A percentile compares a stretch with the other conserved stretches of the same genome.
phyloP scores from a whole-genome alignment of 2,329 filamentous ascomycete species.

The Diaporthe eres region DNA sequence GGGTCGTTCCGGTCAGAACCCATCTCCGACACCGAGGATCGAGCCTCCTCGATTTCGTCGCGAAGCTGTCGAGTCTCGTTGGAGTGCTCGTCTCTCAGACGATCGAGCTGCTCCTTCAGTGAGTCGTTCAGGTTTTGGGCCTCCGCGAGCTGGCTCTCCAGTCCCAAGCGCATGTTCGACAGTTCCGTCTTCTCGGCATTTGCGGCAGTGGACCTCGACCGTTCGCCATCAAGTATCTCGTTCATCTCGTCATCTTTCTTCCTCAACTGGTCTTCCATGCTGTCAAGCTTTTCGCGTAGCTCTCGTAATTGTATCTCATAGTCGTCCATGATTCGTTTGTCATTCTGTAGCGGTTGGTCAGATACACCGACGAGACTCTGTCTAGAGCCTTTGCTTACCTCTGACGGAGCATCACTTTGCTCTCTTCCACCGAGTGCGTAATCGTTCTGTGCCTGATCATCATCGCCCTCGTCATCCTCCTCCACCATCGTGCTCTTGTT shows the following conservation, averaged over 20 bases:
- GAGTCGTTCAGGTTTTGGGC: conserved; percentile 84
- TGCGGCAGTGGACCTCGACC: conserved; percentile 63
- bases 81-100: conserved; percentile 77
- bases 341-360: conserved; percentile 59
- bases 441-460: conserved; percentile 72
- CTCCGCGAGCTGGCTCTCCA: conserved; percentile 82
- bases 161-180: conserved; percentile 72
- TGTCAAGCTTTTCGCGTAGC: conserved; percentile 80
- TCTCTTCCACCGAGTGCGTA: conserved; percentile 58
- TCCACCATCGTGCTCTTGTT: conserved; percentile 99
- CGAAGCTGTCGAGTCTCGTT: conserved; percentile 74
- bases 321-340: conserved; percentile 82
- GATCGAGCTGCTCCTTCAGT: conserved; percentile 83
- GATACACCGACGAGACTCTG: background rate
- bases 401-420: conserved; percentile 53
- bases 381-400: conserved; percentile 51
- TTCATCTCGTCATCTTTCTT: conserved; percentile 78
- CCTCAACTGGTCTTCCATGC: conserved; percentile 78
- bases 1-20: conserved; percentile 55
- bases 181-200: conserved; percentile 79
- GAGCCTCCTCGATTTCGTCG: conserved; percentile 71
- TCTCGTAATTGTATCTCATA: conserved; percentile 83
- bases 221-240: conserved; percentile 71
- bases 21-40: conserved; percentile 51
- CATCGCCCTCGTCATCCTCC: conserved; percentile 84